Evolutionary conservation across 768 basidiomycete genomes (phyloP).

Genomic region (Agaricus sinodeliciosus): DNA sequence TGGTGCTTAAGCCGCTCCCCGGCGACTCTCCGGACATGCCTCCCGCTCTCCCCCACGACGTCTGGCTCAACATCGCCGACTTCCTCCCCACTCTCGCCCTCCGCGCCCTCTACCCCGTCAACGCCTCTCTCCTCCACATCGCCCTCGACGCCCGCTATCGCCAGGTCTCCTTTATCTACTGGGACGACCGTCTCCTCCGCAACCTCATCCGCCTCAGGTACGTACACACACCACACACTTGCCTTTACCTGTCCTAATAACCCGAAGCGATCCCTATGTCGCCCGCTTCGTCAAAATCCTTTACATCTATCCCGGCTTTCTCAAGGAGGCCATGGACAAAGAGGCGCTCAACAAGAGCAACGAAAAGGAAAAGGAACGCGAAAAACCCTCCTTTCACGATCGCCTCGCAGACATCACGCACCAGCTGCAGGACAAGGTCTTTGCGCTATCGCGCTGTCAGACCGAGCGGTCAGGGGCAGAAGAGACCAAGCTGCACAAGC

Average conservation of each 20-base stretch:
- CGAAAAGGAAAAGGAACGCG: not conserved
- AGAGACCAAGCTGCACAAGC: conserved; percentile 27
- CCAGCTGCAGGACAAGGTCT: conserved; percentile 5
- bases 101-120: conserved; percentile 28
- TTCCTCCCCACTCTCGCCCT: conserved; percentile 26
- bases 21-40: not conserved
- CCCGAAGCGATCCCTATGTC: conserved; percentile 37
- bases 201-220: conserved; percentile 33
- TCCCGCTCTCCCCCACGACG: conserved; percentile 18
- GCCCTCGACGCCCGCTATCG: conserved; percentile 43
- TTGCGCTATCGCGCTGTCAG: not conserved
- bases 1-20: not conserved
- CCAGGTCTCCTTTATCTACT: conserved; percentile 43
- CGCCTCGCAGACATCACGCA: conserved; percentile 5
- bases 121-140: conserved; percentile 30
- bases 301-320: conserved; percentile 42
- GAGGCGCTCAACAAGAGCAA: conserved; percentile 12
- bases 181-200: conserved; percentile 36
- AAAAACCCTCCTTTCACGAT: not conserved
- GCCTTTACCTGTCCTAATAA: not conserved
- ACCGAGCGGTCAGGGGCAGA: conserved; percentile 13
- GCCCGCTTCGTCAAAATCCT: conserved; percentile 42
- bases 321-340: conserved; percentile 32
- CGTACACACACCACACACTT: conserved; percentile 8
- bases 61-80: conserved; percentile 31